Conservation (phyloP, 106 monocot species). For the Gastrodia elata region DNA sequence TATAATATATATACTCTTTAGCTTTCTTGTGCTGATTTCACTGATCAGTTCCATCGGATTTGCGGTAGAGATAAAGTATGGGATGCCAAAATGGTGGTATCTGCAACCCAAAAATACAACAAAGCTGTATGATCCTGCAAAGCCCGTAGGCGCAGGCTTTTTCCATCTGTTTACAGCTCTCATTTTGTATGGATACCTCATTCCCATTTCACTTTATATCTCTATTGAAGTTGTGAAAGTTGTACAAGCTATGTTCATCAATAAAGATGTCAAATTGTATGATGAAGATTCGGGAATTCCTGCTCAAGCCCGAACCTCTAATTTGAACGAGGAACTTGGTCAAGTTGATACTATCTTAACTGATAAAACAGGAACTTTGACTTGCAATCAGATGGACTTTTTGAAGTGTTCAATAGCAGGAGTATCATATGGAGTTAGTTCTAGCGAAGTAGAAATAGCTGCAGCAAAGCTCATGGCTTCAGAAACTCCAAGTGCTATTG, state of each 20-base stretch:
- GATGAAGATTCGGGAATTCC: slow-evolving; percentile 71
- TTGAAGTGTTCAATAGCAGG: slow-evolving; percentile 94
- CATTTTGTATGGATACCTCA: slow-evolving; percentile 89
- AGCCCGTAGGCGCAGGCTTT: slow-evolving; percentile 49
- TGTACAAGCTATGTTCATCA: slow-evolving; percentile 90
- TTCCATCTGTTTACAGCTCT: slow-evolving; percentile 89
- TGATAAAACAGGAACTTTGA: slow-evolving; percentile 93
- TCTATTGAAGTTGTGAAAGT: slow-evolving; percentile 95
- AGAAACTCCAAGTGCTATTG: slow-evolving; percentile 25
- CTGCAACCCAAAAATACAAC: slow-evolving; percentile 38
- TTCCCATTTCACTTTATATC: slow-evolving; percentile 92
- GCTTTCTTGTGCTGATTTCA: slow-evolving; percentile 71
- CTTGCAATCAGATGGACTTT: slow-evolving; percentile 99
- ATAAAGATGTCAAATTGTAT: slow-evolving; percentile 84
- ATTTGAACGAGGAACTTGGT: slow-evolving; percentile 92
- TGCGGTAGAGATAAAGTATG: slow-evolving; percentile 55
- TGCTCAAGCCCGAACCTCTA: slow-evolving; percentile 87
- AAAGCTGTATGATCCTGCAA: slow-evolving; percentile 47
- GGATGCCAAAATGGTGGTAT: slow-evolving; percentile 92
- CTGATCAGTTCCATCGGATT: slow-evolving; percentile 87
- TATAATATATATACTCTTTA: slow-evolving; percentile 89
- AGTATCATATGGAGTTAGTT: slow-evolving; percentile 67
- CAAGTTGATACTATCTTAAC: slow-evolving; percentile 91
- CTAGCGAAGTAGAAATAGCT: slow-evolving; percentile 90
- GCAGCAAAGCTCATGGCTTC: slow-evolving; percentile 74